These are phyloP conservation scores for Linnemannia schmuckeri DNA, from an alignment of 192 early-diverging fungal species.

Conservation along the genomic window DNA sequence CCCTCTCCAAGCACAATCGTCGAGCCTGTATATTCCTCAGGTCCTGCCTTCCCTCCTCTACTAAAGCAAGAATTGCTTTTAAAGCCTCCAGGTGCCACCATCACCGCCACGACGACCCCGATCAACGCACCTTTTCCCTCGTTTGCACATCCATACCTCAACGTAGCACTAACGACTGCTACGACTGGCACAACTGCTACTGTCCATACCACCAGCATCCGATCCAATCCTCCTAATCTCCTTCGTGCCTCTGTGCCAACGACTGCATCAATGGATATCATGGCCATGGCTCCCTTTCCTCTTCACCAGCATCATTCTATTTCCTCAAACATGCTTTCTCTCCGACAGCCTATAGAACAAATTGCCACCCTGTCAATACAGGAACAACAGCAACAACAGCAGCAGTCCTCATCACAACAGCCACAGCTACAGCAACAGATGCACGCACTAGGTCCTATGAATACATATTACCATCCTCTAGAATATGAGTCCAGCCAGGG, in stretches of 20 bases:
- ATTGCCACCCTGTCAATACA: conserved; percentile 20
- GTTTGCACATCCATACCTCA: not conserved
- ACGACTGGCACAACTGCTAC: conserved; percentile 8
- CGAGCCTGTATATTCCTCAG: not conserved
- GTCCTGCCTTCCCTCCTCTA: not conserved
- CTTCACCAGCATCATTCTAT: conserved; percentile 23
- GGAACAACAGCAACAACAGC: conserved; percentile 33
- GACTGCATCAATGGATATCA: conserved; percentile 46
- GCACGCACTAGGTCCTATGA: conserved; percentile 1
- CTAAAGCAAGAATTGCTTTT: not conserved
- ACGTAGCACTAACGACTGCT: not conserved
- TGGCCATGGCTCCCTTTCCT: conserved; percentile 34
- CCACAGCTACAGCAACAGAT: conserved; percentile 26
- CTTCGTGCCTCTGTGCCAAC: conserved; percentile 22
- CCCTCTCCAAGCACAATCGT: not conserved
- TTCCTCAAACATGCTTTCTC: conserved; percentile 10
- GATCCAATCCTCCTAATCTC: conserved; percentile 16
- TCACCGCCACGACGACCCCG: not conserved
- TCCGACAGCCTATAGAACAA: conserved; percentile 30
- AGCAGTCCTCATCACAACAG: conserved; percentile 11
- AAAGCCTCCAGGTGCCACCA: not conserved
- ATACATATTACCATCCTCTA: conserved; percentile 22
- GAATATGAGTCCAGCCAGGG: conserved; percentile 10
- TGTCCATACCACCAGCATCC: not conserved
- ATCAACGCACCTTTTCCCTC: not conserved